These are phyloP conservation scores for Brassica napus DNA, from an alignment of 345 rosid species.

Conservation along the genomic window Da-Ae NC_063451.1:30997001-30997500, in stretches of 20 bases:
- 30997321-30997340: conserved; percentile 34
- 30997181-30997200: background rate
- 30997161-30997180: conserved; percentile 10
- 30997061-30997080: conserved; percentile 41
- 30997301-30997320: conserved; percentile 38
- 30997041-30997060: conserved; percentile 35
- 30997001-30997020: conserved; percentile 16
- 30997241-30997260: conserved; percentile 1
- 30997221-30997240: conserved; percentile 1
- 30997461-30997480: too few species aligned
- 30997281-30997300: conserved; percentile 38
- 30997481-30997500: too few species aligned
- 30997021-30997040: conserved; percentile 17
- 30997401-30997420: too few species aligned
- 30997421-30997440: too few species aligned
- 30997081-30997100: conserved; percentile 42
- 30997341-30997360: conserved; percentile 13
- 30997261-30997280: conserved; percentile 32
- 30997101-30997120: conserved; percentile 42
- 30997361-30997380: too few species aligned
- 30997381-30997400: too few species aligned
- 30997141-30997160: conserved; percentile 44
- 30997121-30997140: conserved; percentile 40
- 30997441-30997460: too few species aligned
- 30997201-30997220: conserved; percentile 3